These are phyloP conservation scores for Macadamia tetraphylla DNA, from an alignment of 164 flowering plant species.

Conservation along the genomic window DNA sequence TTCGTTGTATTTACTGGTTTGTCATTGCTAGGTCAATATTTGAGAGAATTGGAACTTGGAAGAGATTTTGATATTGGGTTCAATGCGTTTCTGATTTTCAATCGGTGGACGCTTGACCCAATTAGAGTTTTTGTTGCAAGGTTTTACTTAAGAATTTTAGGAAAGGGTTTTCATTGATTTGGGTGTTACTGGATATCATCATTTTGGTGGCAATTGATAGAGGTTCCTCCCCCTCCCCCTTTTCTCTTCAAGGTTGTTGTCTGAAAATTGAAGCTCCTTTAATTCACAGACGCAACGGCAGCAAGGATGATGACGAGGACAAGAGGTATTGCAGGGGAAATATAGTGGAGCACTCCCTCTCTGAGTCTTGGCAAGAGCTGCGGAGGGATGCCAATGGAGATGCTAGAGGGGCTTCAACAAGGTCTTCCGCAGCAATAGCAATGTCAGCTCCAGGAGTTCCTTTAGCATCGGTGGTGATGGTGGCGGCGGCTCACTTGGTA, in stretches of 20 bases:
- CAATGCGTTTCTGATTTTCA: neutral
- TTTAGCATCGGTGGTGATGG: too few species aligned
- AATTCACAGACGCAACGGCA: too few species aligned
- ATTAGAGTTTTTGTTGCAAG: neutral
- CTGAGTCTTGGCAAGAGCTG: slow-evolving; percentile 83
- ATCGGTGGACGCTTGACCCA: neutral
- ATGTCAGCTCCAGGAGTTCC: too few species aligned
- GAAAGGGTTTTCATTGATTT: too few species aligned
- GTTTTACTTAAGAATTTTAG: neutral
- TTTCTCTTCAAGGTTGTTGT: slow-evolving; percentile 1
- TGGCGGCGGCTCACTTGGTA: too few species aligned
- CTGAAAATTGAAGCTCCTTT: neutral
- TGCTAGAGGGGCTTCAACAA: slow-evolving; percentile 27
- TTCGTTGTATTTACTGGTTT: neutral
- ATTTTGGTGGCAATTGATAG: neutral
- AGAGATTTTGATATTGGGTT: neutral
- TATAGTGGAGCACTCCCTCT: slow-evolving; percentile 63
- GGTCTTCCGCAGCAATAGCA: slow-evolving; percentile 66
- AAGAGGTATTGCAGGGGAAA: too few species aligned
- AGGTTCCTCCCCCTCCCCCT: neutral
- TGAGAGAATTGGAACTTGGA: slow-evolving; percentile 4
- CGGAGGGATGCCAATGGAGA: slow-evolving; percentile 48
- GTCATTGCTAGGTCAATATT: neutral
- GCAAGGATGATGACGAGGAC: too few species aligned
- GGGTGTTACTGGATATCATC: neutral